Evolutionary conservation across 805 yeast genomes (phyloP).

Genomic region (Sugiyamaella chiloensis): DNA sequence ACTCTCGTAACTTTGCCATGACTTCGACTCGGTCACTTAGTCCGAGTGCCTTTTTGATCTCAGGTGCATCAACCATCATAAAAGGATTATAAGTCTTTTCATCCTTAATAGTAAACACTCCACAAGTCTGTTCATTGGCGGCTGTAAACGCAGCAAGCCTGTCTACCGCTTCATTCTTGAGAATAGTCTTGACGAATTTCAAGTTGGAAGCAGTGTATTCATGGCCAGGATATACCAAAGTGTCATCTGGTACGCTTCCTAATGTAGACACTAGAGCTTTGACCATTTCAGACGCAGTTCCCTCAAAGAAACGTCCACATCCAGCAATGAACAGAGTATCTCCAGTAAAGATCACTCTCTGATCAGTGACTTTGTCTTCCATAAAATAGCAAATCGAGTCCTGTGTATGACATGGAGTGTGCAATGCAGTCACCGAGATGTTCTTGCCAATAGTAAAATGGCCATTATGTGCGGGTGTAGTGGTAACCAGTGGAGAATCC

Average conservation of each 20-base stretch:
- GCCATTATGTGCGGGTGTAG: conserved; percentile 66
- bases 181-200: conserved; percentile 65
- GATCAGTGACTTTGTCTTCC: conserved; percentile 57
- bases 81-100: conserved; percentile 86
- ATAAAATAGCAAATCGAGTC: conserved; percentile 90
- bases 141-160: conserved; percentile 50
- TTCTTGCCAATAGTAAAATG: conserved; percentile 59
- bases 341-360: conserved; percentile 85
- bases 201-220: conserved; percentile 88
- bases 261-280: conserved; percentile 57
- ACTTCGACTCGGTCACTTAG: conserved; percentile 48
- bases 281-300: conserved; percentile 79
- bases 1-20: conserved; percentile 68
- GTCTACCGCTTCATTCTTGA: conserved; percentile 51
- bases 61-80: conserved; percentile 69
- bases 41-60: conserved; percentile 58
- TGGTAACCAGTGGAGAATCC: conserved; percentile 69
- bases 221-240: conserved; percentile 88
- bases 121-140: conserved; percentile 73
- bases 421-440: conserved; percentile 70
- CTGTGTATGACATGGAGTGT: conserved; percentile 97
- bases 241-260: conserved; percentile 60
- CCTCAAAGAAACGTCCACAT: conserved; percentile 96
- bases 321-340: conserved; percentile 94
- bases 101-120: conserved; percentile 77